Conservation (phyloP, 768 basidiomycete genomes). For the Gymnopilus dilepis region DNA sequence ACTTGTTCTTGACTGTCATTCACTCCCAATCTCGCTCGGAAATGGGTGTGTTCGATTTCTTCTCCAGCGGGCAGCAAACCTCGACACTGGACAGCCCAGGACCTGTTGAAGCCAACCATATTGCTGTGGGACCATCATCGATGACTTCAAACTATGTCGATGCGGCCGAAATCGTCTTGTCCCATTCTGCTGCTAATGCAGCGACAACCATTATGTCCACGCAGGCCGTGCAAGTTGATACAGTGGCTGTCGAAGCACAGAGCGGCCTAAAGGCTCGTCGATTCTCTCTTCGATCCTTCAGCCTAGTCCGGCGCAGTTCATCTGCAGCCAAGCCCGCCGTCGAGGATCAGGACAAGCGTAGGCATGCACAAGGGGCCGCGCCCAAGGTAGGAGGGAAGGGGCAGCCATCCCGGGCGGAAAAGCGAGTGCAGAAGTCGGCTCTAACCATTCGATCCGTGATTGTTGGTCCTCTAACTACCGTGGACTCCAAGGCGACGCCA, state of each 20-base stretch:
- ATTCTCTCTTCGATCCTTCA: conserved; percentile 54
- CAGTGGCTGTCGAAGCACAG: background rate
- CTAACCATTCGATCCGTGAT: conserved; percentile 69
- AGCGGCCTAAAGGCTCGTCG: conserved; percentile 33
- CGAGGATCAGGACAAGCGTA: conserved; percentile 47
- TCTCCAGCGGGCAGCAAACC: conserved; percentile 7
- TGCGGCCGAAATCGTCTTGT: background rate
- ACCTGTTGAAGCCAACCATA: too few species aligned
- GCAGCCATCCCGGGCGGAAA: conserved; percentile 50
- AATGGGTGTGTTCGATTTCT: conserved; percentile 23
- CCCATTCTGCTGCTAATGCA: background rate
- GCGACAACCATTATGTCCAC: background rate
- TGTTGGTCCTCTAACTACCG: conserved; percentile 52
- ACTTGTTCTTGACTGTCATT: background rate
- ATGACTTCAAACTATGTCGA: background rate
- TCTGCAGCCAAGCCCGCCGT: conserved; percentile 37
- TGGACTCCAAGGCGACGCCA: conserved; percentile 45
- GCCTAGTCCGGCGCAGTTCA: conserved; percentile 35
- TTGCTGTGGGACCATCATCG: background rate
- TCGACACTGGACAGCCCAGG: background rate
- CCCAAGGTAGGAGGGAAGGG: conserved; percentile 10
- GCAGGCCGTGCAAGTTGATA: background rate
- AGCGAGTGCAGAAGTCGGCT: conserved; percentile 68
- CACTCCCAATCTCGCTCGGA: background rate
- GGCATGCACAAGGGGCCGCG: conserved; percentile 28